Evolutionary conservation across 2,329 filamentous ascomycete species (phyloP).

Genomic region (Alternaria atra): DNA sequence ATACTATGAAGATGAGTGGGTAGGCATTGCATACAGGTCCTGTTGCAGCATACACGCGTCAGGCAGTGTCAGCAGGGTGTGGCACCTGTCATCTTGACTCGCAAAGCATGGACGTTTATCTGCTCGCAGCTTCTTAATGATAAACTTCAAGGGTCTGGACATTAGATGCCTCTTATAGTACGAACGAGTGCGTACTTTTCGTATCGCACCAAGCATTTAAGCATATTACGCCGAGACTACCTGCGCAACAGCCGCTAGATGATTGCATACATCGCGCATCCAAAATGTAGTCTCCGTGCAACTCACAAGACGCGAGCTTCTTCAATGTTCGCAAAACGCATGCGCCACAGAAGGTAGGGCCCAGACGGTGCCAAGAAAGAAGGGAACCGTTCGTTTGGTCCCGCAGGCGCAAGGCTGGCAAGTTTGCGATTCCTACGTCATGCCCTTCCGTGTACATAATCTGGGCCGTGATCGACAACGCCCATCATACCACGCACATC

Average conservation of each 20-base stretch:
- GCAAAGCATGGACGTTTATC: not conserved
- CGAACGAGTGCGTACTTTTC: not conserved
- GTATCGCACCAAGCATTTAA: not conserved
- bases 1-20: not conserved
- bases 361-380: constrained; percentile 3
- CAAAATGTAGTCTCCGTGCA: not conserved
- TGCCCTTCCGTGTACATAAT: constrained; percentile 24
- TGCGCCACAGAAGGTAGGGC: constrained; percentile 5
- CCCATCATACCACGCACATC: constrained; percentile 6
- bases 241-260: not conserved
- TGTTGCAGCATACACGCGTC: not conserved
- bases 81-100: constrained; percentile 3
- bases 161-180: not conserved
- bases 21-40: not conserved
- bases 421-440: constrained; percentile 28
- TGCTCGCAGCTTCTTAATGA: constrained; percentile 2
- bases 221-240: not conserved
- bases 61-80: not conserved
- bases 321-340: not conserved
- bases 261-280: not conserved
- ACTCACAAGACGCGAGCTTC: not conserved
- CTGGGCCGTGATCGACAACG: constrained; percentile 14
- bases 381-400: constrained; percentile 6
- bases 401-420: constrained; percentile 18
- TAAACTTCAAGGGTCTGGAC: not conserved